These are phyloP conservation scores for Tremella mesenterica DNA, from an alignment of 768 basidiomycete species.

Conservation along the genomic window DNA sequence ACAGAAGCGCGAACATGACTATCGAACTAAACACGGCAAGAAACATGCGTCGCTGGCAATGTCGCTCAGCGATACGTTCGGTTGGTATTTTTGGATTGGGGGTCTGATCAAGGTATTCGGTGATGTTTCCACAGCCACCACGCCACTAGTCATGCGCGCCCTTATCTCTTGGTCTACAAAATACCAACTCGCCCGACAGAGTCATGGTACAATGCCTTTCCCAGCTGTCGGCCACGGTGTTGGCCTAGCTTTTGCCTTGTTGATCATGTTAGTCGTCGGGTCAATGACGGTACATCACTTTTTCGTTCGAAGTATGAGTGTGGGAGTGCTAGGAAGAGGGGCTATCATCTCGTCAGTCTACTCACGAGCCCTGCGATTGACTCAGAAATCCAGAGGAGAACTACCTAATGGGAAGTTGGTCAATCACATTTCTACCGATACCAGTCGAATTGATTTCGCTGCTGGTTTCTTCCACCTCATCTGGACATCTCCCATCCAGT, in stretches of 20 bases:
- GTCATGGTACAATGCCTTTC: slow-evolving; percentile 9
- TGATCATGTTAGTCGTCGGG: slow-evolving; percentile 59
- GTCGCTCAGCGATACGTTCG: slow-evolving; percentile 41
- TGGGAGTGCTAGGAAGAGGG: slow-evolving; percentile 71
- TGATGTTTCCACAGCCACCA: slow-evolving; percentile 46
- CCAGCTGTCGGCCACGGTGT: slow-evolving; percentile 56
- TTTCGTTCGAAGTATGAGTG: slow-evolving; percentile 65
- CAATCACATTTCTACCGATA: slow-evolving; percentile 62
- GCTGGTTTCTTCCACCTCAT: slow-evolving; percentile 61
- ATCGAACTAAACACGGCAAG: slow-evolving; percentile 34
- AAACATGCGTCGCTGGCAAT: slow-evolving; percentile 38
- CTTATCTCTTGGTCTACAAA: slow-evolving; percentile 37
- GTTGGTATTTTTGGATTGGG: slow-evolving; percentile 43
- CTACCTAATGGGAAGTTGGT: slow-evolving; percentile 82
- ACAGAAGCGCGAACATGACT: slow-evolving; percentile 42
- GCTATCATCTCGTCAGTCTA: slow-evolving; percentile 85
- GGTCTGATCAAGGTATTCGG: slow-evolving; percentile 47
- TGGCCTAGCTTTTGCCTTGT: slow-evolving; percentile 64
- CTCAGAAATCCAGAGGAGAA: slow-evolving; percentile 66
- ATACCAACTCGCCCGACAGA: slow-evolving; percentile 10
- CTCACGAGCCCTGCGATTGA: slow-evolving; percentile 58
- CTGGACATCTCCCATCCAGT: slow-evolving; percentile 18
- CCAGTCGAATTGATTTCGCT: slow-evolving; percentile 76
- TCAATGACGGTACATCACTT: slow-evolving; percentile 70
- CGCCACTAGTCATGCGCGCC: slow-evolving; percentile 30